These are phyloP conservation scores for Sequoiadendron giganteum DNA, from an alignment of 75 land plant genomes.

Conservation along the genomic window DNA sequence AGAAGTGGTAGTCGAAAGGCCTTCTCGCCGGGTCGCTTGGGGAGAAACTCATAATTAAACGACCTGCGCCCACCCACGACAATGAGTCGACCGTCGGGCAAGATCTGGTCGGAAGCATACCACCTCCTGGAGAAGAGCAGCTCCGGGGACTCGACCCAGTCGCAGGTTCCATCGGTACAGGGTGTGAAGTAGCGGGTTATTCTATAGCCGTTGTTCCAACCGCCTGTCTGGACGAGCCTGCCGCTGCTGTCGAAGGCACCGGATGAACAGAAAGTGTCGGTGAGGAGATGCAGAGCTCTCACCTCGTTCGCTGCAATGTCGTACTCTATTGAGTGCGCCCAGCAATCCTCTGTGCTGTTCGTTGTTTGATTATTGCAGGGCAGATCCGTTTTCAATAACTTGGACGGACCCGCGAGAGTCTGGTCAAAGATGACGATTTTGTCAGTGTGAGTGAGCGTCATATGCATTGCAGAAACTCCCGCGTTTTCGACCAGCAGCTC, in stretches of 20 bases:
- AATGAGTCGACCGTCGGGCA: constrained; percentile 53
- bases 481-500: constrained; percentile 38
- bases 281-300: constrained; percentile 33
- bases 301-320: constrained; percentile 30
- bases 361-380: no score
- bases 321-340: constrained; percentile 38
- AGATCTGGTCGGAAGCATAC: constrained; percentile 29
- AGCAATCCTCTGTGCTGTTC: constrained; percentile 1
- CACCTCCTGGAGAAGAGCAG: constrained; percentile 12
- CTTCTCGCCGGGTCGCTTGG: constrained; percentile 16
- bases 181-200: no score
- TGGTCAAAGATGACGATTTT: constrained; percentile 53
- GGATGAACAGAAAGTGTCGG: constrained; percentile 57
- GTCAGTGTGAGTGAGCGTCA: constrained; percentile 50
- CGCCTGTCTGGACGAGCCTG: constrained; percentile 43
- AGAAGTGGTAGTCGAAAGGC: constrained; percentile 27
- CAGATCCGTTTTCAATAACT: not conserved
- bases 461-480: constrained; percentile 70
- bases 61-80: constrained; percentile 57
- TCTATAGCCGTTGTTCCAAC: constrained; percentile 27
- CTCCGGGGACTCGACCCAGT: constrained; percentile 26
- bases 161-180: constrained; percentile 16
- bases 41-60: constrained; percentile 40
- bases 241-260: constrained; percentile 34
- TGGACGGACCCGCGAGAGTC: constrained; percentile 43